A percentile compares a stretch with the other conserved stretches of the same genome.
phyloP scores from a whole-genome alignment of 2,329 filamentous ascomycete species.

The Shiraia bambusicola region DNA sequence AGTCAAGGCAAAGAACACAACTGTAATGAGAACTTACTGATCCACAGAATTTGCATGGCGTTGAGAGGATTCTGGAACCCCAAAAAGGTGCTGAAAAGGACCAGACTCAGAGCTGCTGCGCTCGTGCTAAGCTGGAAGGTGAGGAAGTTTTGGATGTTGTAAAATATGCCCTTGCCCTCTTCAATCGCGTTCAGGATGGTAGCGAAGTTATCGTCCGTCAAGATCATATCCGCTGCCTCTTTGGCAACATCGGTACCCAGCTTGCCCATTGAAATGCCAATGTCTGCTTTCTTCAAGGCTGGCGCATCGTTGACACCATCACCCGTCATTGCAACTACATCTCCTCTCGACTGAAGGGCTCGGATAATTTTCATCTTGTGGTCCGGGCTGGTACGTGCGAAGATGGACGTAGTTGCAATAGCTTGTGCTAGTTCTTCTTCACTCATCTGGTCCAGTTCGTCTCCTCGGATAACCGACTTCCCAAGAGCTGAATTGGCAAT shows the following conservation, averaged over 20 bases:
- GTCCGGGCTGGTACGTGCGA: conserved; percentile 92
- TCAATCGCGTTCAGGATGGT: conserved; percentile 95
- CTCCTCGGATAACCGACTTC: conserved; percentile 76
- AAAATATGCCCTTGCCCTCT: conserved; percentile 98
- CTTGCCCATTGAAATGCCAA: conserved; percentile 95
- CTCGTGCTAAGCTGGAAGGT: conserved; percentile 98
- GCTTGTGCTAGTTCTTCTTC: conserved; percentile 80
- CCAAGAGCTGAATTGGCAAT: conserved; percentile 60
- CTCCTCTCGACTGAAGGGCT: conserved; percentile 86
- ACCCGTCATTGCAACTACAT: conserved; percentile 98
- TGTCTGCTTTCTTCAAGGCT: conserved; percentile 94
- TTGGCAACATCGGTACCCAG: conserved; percentile 97
- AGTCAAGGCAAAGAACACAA: conserved; percentile 11
- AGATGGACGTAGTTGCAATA: conserved; percentile 87
- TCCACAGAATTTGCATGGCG: conserved; percentile 99
- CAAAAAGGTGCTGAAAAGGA: conserved; percentile 87
- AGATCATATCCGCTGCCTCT: conserved; percentile 90
- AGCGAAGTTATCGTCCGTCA: conserved; percentile 86
- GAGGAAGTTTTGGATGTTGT: conserved; percentile 99
- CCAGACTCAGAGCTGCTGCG: conserved; percentile 86
- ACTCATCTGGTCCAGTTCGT: conserved; percentile 91
- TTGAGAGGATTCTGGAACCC: conserved; percentile 96
- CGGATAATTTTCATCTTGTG: conserved; percentile 97
- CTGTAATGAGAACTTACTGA: conserved; percentile 67
- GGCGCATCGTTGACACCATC: conserved; percentile 98